A percentile compares a stretch with the other conserved stretches of the same genome.
phyloP scores from a whole-genome alignment of 78 protist species.

The Anaeramoeba flamelloides region DNA sequence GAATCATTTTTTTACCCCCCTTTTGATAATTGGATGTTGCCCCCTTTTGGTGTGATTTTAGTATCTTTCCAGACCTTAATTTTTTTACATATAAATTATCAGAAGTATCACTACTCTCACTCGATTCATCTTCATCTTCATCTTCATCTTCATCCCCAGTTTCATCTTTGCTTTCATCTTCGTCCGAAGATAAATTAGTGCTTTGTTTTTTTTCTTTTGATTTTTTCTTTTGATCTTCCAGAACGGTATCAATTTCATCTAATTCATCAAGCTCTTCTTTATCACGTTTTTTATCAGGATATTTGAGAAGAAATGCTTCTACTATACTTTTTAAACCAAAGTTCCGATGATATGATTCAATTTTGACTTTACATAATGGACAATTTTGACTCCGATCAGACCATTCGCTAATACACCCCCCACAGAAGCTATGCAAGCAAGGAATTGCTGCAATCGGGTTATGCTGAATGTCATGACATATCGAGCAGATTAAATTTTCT shows the following conservation, averaged over 20 bases:
- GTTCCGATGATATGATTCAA: not conserved
- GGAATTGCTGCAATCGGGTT: not conserved
- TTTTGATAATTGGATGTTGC: not conserved
- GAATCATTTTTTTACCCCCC: no score
- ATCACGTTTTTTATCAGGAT: not conserved
- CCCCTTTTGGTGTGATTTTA: no score
- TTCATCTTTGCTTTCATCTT: no score
- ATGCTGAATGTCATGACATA: not conserved
- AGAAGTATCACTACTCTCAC: not conserved
- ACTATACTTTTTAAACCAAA: not conserved
- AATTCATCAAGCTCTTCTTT: not conserved
- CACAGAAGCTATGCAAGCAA: not conserved
- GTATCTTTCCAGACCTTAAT: no score
- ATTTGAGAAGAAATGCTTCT: not conserved
- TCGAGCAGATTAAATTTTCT: not conserved
- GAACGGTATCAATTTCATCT: not conserved
- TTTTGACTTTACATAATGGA: not conserved
- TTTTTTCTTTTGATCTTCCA: slow-evolving; percentile 1
- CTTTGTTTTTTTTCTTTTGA: not conserved
- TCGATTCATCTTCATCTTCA: not conserved
- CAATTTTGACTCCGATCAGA: not conserved
- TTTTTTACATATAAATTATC: no score
- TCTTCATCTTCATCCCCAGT: no score
- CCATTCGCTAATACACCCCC: not conserved
- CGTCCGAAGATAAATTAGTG: no score